Base-by-base conservation (phyloP, 768 basidiomycete genomes). In the Fomitopsis serialis region DNA sequence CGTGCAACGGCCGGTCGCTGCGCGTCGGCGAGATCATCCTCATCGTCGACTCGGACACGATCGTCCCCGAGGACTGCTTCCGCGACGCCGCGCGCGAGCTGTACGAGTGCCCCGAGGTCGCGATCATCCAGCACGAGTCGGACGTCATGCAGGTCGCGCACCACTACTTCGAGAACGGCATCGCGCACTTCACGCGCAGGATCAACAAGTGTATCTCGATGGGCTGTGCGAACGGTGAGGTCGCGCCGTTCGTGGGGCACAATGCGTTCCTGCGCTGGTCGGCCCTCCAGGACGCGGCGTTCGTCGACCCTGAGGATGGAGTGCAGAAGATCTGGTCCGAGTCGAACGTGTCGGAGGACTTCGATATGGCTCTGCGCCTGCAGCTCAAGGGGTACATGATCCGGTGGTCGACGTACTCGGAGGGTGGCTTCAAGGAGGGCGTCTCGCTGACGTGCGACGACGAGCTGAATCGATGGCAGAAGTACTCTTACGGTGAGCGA, bases 381-480 rank as follows among this genome's bases (percentile, higher is more conserved):
- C 84, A 68, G 72, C 70, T 72, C 23, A 61, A 81, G 62, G 87
- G 85, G 0, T 90, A 89, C 64, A 82, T 80, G 58, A 89, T 91
- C 58, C 84, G 87, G 43, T 87, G 89, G 92, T 86, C 91, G 25
- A 89, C 88, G 0, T 95, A 95, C 67, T 86, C 83, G 1, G 78
- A 87, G 21, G 84, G 90, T 45, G 87, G 82, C 1, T 95, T 94
- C 75, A 89, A 92, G 71, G 93, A 96, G 63, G 93, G 93, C 57
- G 92, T 96, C 19, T 89, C 87, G 0, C 73, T 96, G 15, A 94
- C 93, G 0, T 84, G 84, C 51, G 91, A 93, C 48, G 93, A 96
- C 62, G 93, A 96, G 66, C 72, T 96, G 9, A 94, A 94, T 61
- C 70, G 93, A 2, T 96, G 93, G 93, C 90, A 94, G 57, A 96